A percentile compares a stretch with the other conserved stretches of the same genome.
Evolutionary conservation across 2,329 filamentous ascomycete species (phyloP).

Genomic region (Trichoderma brevicompactum): DNA sequence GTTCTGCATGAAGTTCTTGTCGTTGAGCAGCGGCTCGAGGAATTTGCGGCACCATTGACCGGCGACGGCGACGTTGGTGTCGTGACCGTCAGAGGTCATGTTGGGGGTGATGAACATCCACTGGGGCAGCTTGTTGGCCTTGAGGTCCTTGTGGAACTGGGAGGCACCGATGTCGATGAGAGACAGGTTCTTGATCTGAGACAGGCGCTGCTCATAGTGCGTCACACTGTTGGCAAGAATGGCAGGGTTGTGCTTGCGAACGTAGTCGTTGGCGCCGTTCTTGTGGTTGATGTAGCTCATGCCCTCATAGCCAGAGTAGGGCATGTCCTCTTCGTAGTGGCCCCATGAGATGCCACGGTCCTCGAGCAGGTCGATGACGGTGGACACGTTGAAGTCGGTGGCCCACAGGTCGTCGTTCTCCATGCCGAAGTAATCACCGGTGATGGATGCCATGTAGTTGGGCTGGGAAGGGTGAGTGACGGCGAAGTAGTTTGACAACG

Average conservation of each 20-base stretch:
- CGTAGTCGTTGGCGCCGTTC: conserved; percentile 73
- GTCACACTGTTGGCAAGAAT: conserved; percentile 70
- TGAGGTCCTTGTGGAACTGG: conserved; percentile 69
- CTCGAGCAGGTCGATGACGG: conserved; percentile 71
- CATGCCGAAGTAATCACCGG: conserved; percentile 76
- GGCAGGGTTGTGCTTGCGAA: conserved; percentile 77
- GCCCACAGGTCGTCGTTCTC: conserved; percentile 67
- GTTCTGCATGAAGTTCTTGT: conserved; percentile 73
- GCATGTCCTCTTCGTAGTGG: conserved; percentile 78
- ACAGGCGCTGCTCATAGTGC: conserved; percentile 61
- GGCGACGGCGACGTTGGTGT: conserved; percentile 70
- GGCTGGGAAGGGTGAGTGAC: conserved; percentile 75
- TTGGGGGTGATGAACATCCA: conserved; percentile 74
- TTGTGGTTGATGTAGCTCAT: conserved; percentile 64
- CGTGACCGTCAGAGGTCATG: conserved; percentile 78
- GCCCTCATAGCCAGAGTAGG: conserved; percentile 74
- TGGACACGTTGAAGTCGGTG: conserved; percentile 64
- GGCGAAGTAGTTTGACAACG: conserved; percentile 52
- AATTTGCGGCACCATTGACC: conserved; percentile 71
- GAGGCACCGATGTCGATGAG: conserved; percentile 48
- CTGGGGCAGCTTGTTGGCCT: conserved; percentile 67
- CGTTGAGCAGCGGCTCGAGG: conserved; percentile 69
- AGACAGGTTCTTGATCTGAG: conserved; percentile 73
- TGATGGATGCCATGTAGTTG: conserved; percentile 72
- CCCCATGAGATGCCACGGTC: conserved; percentile 68